Evolutionary conservation across 768 basidiomycete species (phyloP).

Genomic region (Xerocomus potaroensis): DNA sequence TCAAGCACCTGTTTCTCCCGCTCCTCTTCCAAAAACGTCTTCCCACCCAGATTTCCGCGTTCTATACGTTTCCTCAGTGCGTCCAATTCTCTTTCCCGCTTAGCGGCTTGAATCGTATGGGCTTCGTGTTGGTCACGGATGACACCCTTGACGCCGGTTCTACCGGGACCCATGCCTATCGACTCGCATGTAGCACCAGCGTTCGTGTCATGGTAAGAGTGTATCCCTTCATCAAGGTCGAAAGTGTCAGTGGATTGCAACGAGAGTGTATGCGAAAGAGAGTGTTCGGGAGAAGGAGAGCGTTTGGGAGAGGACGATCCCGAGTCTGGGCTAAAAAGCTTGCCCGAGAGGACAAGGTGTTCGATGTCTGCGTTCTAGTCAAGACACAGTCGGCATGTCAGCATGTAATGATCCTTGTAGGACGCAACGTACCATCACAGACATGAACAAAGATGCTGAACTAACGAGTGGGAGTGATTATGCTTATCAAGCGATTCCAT

Average conservation of each 20-base stretch:
- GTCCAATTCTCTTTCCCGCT: conserved; percentile 48
- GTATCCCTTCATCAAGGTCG: conserved; percentile 48
- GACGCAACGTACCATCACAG: no score
- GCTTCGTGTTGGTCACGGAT: conserved; percentile 80
- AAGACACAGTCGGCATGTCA: conserved; percentile 8
- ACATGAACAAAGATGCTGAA: no score
- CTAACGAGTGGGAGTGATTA: no score
- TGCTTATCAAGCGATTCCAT: conserved; percentile 17
- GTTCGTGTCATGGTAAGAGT: conserved; percentile 41
- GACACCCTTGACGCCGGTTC: conserved; percentile 87
- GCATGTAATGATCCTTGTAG: background rate
- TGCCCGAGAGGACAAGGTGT: conserved; percentile 71
- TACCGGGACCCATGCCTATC: conserved; percentile 81
- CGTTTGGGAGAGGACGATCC: conserved; percentile 62
- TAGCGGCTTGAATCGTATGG: conserved; percentile 47
- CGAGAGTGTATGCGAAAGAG: conserved; percentile 47
- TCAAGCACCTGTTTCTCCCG: conserved; percentile 48
- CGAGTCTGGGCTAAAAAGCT: conserved; percentile 55
- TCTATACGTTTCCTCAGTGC: conserved; percentile 58
- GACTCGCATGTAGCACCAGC: conserved; percentile 39
- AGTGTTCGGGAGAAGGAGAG: conserved; percentile 56
- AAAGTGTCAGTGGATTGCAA: conserved; percentile 22
- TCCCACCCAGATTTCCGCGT: conserved; percentile 58
- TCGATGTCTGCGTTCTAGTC: conserved; percentile 51
- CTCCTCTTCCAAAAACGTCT: conserved; percentile 77